Evolutionary conservation across 179 eudicot genomes (phyloP), one percentile per base, ranked within the genome.

Genomic region (Drosera spatulata): DNA sequence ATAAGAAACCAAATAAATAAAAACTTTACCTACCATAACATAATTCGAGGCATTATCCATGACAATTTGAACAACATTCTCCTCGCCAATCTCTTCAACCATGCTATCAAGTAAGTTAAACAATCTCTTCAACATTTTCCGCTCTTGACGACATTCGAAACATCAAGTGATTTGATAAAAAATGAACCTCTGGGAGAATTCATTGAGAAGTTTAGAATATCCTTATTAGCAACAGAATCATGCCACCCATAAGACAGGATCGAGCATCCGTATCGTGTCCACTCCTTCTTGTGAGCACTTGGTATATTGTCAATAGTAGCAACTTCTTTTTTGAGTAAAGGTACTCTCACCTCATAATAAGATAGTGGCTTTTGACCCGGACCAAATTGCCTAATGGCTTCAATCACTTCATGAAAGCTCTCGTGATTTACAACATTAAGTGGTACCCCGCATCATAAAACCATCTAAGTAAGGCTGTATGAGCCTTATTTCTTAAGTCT

Each of bases 231-330:
- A 10, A 15, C 47, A 42, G 45, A 42, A 42, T 42, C 45, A 42
- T 42, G 45, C 74, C 75, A 71, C 7, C 70, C 66, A 66, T 66
- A 62, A n/a, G 53, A 61, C 54, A 71, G 61, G 50, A 67, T 45
- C 5, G 73, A 55, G 12, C 69, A 73, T 8, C 69, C 73, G 5
- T 12, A 52, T 46, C 46, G 45, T 14, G 38, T 37, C 73, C 73
- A 63, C 14, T 67, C 66, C 48, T 68, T 58, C 33, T 43, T 67
- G 13, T 68, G 76, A 15, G 59, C 61, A 12, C 50, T 51, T 56
- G 56, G 2, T 10, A 13, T 10, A 13, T 39, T 22, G 12, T 46
- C 6, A 3, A 15, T 49, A 7, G 50, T 53, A 4, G 56, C 50
- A 41, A 64, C 43, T 46, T 60, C 69, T 14, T 64, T 60, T 2